These are phyloP conservation scores for Ophiosphaerella korrae DNA, from an alignment of 2,329 filamentous ascomycete species.

Conservation along the genomic window DNA sequence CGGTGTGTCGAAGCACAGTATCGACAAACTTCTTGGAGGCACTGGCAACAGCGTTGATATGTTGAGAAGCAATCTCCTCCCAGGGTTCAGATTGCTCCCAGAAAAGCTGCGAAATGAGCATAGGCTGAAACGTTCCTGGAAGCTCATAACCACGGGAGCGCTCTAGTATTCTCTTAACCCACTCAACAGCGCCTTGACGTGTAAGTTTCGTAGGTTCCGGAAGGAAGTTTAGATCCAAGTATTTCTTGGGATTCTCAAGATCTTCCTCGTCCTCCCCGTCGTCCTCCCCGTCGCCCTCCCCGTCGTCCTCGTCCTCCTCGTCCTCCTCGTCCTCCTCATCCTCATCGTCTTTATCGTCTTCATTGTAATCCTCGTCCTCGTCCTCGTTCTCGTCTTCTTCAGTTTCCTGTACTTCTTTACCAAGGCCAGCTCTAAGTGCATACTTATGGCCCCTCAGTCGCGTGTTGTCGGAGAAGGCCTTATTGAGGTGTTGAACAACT, in stretches of 20 bases:
- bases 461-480: conserved; percentile 55
- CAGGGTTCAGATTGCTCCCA: conserved; percentile 62
- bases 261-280: too few relatives aligned
- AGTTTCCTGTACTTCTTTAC: too few relatives aligned
- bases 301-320: too few relatives aligned
- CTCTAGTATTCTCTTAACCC: conserved; percentile 48
- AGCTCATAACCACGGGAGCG: conserved; percentile 60
- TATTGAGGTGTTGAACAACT: conserved; percentile 57
- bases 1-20: conserved; percentile 43
- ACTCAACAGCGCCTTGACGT: conserved; percentile 43
- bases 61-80: conserved; percentile 47
- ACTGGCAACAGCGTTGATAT: conserved; percentile 44
- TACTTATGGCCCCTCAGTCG: conserved; percentile 25
- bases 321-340: too few relatives aligned
- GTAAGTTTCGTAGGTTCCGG: background rate
- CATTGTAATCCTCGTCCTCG: too few relatives aligned
- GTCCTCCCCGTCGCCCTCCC: too few relatives aligned
- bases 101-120: conserved; percentile 65
- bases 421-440: too few relatives aligned
- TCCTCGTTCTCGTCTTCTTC: too few relatives aligned
- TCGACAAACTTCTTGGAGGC: conserved; percentile 44
- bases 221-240: conserved; percentile 11
- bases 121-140: conserved; percentile 64
- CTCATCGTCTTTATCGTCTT: too few relatives aligned
- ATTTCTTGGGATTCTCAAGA: too few relatives aligned